phyloP scores from a whole-genome alignment of 805 yeast genomes.

The Metschnikowia noctiluminum region DNA sequence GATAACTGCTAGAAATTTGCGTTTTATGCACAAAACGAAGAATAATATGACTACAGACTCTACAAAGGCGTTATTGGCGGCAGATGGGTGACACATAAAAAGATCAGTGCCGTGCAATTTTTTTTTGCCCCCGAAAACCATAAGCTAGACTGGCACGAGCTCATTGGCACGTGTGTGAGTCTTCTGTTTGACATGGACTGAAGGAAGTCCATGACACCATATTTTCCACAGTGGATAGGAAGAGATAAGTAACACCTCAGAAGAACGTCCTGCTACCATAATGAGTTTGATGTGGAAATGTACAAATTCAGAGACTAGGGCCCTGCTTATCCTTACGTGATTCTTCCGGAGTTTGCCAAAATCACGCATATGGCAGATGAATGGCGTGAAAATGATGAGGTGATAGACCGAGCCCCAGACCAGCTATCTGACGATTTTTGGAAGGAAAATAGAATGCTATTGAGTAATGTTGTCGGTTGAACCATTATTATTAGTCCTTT shows the following conservation, averaged over 20 bases:
- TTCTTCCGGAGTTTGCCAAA: not conserved
- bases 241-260: not conserved
- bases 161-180: not conserved
- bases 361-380: not conserved
- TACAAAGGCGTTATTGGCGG: not conserved
- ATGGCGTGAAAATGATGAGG: not conserved
- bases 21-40: not conserved
- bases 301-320: not conserved
- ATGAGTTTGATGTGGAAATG: not conserved
- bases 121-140: not conserved
- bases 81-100: not conserved
- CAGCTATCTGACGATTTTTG: not conserved
- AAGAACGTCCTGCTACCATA: not conserved
- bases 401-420: not conserved
- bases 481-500: no score
- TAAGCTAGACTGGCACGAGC: not conserved
- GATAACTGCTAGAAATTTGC: not conserved
- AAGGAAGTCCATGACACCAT: not conserved
- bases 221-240: not conserved
- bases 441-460: no score
- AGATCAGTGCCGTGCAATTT: not conserved
- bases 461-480: no score
- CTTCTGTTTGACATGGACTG: not conserved
- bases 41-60: not conserved
- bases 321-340: not conserved